Evolutionary conservation across 176 grass and related monocot species (phyloP).

Genomic region (Hordeum vulgare): MorexV3_pseudomolecules_assembly NC_058519.1:218130001-218130500

Average conservation of each 20-base stretch:
- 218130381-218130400: background rate
- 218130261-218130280: background rate
- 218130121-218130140: background rate
- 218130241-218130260: background rate
- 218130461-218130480: background rate
- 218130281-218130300: background rate
- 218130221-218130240: background rate
- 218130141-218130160: background rate
- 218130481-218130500: background rate
- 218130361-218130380: background rate
- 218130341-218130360: background rate
- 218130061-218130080: background rate
- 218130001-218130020: background rate
- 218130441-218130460: background rate
- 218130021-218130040: background rate
- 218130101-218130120: background rate
- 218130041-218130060: background rate
- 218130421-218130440: background rate
- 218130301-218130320: background rate
- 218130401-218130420: background rate
- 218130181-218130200: too few species aligned
- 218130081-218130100: background rate
- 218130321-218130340: background rate
- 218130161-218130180: too few species aligned
- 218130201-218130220: too few species aligned